These are phyloP conservation scores for Spongospora subterranea DNA, from an alignment of 208 protist genomes.

Conservation along the genomic window DNA sequence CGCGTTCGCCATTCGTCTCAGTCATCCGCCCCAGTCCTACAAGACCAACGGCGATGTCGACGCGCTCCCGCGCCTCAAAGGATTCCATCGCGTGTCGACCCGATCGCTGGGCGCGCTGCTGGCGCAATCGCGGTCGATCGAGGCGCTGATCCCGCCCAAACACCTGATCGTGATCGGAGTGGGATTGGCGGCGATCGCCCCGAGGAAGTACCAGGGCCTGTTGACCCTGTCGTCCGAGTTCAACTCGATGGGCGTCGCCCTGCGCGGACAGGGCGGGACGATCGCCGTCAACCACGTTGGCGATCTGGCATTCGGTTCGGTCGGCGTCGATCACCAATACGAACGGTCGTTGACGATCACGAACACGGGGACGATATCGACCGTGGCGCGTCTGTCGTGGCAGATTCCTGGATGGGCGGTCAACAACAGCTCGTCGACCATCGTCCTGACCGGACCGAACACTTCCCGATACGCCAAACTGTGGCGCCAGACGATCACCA, in stretches of 20 bases:
- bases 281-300: neutral
- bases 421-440: neutral
- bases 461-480: neutral
- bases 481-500: neutral
- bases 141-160: neutral
- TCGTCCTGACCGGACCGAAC: neutral
- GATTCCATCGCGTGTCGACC: neutral
- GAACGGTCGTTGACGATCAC: neutral
- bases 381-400: neutral
- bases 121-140: neutral
- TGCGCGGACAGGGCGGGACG: neutral
- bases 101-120: neutral
- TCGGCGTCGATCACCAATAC: constrained; percentile 46
- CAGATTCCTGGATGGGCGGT: neutral
- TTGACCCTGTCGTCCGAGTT: neutral
- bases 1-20: constrained; percentile 22
- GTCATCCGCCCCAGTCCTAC: neutral
- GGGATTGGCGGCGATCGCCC: neutral
- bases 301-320: constrained; percentile 4
- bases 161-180: neutral
- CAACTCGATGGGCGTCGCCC: neutral
- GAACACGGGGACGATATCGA: constrained; percentile 4
- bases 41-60: neutral
- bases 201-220: neutral
- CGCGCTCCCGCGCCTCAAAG: neutral